Evolutionary conservation across 2,329 filamentous ascomycete genomes (phyloP), one percentile per base, ranked within the genome.

Genomic region (Helotiales sp.): DNA sequence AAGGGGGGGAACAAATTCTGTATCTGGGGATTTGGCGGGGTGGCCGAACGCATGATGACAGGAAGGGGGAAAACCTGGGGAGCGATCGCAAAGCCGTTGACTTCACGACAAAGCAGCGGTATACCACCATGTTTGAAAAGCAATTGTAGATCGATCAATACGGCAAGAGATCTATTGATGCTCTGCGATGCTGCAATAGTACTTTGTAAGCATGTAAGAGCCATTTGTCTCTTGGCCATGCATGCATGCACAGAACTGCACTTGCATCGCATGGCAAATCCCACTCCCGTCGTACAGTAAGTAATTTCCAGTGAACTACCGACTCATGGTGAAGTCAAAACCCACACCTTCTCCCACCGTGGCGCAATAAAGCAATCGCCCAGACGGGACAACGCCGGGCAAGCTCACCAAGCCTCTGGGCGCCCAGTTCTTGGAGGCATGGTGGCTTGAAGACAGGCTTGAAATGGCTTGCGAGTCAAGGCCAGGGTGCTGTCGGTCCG

Each of bases 1-100:
- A n/a, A n/a, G n/a, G n/a, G n/a, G n/a, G n/a, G n/a, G n/a, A n/a
- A n/a, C n/a, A n/a, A 6, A 45, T 7, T 45, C 17, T 45, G 40
- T 20, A 20, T 7, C 61, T 57, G 61, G 61, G 61, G 49, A 47
- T 63, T 63, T 57, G 20, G 61, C 61, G 59, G 57, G 60, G 60
- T 24, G 47, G 11, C 45, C 24, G 47, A 54, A 62, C 45, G 47
- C 47, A 50, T 50, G 11, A 15, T 6, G 30, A n/a, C 28, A 34
- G 13, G 40, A 34, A 49, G 43, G 43, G 60, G 37, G n/a, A n/a
- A n/a, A 60, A 55, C 40, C 34, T 26, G 37, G 49, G 34, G 20
- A 34, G 7, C 13, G 13, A n/a, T 30, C 24, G 10, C 7, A 22
- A 13, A 3, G 47, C 47, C 22, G 13, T 26, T 50, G 28, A 43